phyloP scores from a whole-genome alignment of 2,329 filamentous ascomycete genomes.

The Talaromyces sp. region DNA sequence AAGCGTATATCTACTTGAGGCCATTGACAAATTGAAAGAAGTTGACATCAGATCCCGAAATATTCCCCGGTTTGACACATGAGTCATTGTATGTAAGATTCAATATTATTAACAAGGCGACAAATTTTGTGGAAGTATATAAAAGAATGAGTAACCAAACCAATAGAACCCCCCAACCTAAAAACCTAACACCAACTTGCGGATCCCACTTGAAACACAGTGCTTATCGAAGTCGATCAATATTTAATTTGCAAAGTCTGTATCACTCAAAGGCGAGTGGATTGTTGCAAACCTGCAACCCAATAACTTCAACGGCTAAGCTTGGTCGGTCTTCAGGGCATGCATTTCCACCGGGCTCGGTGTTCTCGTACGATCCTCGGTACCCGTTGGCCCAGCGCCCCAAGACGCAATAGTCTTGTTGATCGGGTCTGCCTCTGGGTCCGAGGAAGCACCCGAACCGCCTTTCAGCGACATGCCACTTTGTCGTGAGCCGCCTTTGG shows the following conservation, averaged over 20 bases:
- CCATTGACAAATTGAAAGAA: not conserved
- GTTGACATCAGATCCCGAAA: not conserved
- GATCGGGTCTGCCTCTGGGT: constrained; percentile 6
- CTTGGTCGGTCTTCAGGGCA: not conserved
- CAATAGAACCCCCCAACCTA: not conserved
- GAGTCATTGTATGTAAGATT: too few relatives aligned
- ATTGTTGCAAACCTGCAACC: not conserved
- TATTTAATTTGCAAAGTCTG: too few relatives aligned
- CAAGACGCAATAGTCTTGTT: constrained; percentile 4
- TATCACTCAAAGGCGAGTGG: too few relatives aligned
- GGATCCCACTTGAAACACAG: not conserved
- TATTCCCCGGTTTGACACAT: not conserved
- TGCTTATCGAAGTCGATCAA: too few relatives aligned
- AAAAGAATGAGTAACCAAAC: not conserved
- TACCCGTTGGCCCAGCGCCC: not conserved
- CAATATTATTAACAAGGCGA: not conserved
- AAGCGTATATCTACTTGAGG: too few relatives aligned
- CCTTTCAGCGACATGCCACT: not conserved
- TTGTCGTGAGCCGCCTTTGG: not conserved
- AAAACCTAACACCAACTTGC: not conserved
- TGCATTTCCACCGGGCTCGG: constrained; percentile 7
- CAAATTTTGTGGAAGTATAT: not conserved
- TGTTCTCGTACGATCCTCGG: constrained; percentile 5
- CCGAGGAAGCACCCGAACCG: not conserved
- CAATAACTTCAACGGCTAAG: not conserved